Conservation (phyloP, 108 stramenopile genomes). For the Pseudonitzschia pungens region DNA sequence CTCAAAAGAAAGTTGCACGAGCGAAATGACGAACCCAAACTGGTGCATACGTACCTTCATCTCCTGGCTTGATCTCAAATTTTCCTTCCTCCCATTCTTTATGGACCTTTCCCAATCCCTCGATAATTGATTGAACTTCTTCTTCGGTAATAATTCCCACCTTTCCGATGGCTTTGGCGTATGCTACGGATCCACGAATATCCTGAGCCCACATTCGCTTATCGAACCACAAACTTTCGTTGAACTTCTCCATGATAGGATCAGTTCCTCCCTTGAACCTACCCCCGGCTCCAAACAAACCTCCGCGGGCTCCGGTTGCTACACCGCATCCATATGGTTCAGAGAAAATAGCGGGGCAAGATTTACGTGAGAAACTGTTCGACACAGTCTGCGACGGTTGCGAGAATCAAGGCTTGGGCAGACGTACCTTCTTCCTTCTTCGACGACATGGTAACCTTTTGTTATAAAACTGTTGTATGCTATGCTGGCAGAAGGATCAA, state of each 20-base stretch:
- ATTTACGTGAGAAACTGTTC: not conserved
- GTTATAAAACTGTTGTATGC: not conserved
- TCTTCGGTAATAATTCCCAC: constrained; percentile 89
- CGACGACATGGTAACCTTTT: constrained; percentile 10
- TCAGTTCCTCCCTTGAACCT: constrained; percentile 97
- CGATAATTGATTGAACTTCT: constrained; percentile 66
- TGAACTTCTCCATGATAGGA: constrained; percentile 99
- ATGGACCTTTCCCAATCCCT: constrained; percentile 80
- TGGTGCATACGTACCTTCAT: constrained; percentile 54
- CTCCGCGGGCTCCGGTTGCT: constrained; percentile 79
- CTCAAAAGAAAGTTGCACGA: no score
- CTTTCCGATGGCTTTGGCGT: constrained; percentile 89
- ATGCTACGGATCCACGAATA: constrained; percentile 92
- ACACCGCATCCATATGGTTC: not conserved
- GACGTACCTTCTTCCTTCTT: constrained; percentile 10
- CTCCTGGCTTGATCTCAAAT: constrained; percentile 87
- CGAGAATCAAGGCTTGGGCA: not conserved
- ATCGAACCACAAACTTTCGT: constrained; percentile 94
- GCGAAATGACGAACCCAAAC: not conserved
- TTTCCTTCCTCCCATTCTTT: constrained; percentile 91
- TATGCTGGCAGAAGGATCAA: not conserved
- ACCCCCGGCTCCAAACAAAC: constrained; percentile 93
- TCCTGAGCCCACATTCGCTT: constrained; percentile 97
- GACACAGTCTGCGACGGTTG: not conserved
- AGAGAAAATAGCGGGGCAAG: not conserved